phyloP scores from a whole-genome alignment of 768 basidiomycete species.

The Galerina marginata region DNA sequence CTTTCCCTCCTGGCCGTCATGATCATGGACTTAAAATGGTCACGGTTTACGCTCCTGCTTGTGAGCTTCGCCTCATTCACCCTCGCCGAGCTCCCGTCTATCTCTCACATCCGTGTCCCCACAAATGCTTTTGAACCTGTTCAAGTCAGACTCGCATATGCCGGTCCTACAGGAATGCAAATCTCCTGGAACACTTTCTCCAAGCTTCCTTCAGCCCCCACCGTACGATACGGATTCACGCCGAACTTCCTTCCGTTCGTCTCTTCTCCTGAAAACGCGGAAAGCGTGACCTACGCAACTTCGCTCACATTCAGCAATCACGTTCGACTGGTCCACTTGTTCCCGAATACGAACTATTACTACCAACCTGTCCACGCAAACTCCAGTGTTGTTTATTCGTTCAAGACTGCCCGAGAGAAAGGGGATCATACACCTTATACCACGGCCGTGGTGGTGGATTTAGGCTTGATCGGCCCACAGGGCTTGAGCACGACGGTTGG shows the following conservation, averaged over 20 bases:
- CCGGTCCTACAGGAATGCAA: slow-evolving; percentile 24
- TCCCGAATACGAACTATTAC: slow-evolving; percentile 21
- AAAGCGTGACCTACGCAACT: slow-evolving; percentile 22
- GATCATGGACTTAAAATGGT: background rate
- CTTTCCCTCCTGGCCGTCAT: background rate
- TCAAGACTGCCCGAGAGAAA: slow-evolving; percentile 15
- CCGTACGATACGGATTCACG: slow-evolving; percentile 16
- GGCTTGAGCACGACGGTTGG: slow-evolving; percentile 9
- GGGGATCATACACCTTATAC: slow-evolving; percentile 21
- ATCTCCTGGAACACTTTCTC: slow-evolving; percentile 27
- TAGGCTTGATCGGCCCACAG: slow-evolving; percentile 21
- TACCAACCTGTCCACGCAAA: slow-evolving; percentile 16
- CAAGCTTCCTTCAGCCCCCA: slow-evolving; percentile 9
- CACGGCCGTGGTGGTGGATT: slow-evolving; percentile 19
- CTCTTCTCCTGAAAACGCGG: slow-evolving; percentile 10
- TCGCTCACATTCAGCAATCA: slow-evolving; percentile 25
- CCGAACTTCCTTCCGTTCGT: slow-evolving; percentile 12
- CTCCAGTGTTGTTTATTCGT: slow-evolving; percentile 8
- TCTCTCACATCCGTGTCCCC: slow-evolving; percentile 11
- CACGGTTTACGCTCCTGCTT: background rate
- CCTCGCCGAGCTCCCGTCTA: slow-evolving; percentile 6
- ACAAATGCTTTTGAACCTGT: slow-evolving; percentile 15
- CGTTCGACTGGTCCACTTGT: slow-evolving; percentile 18
- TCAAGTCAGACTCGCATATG: slow-evolving; percentile 25
- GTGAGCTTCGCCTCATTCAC: background rate